phyloP scores from a whole-genome alignment of 2,329 filamentous ascomycete species.

The Microdochium trichocladiopsis region DNA sequence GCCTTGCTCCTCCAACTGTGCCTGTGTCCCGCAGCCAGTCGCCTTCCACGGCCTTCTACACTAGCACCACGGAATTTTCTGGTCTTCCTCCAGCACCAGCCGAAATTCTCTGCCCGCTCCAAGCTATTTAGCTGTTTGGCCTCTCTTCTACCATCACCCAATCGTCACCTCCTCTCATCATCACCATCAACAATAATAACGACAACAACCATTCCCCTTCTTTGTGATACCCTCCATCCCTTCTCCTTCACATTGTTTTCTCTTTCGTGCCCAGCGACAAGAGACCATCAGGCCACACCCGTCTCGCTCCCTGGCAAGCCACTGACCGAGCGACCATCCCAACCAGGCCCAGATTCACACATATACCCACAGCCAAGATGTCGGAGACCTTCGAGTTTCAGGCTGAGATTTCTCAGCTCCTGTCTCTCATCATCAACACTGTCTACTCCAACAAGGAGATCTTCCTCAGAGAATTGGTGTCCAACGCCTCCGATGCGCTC shows the following conservation, averaged over 20 bases:
- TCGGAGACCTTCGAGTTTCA: conserved; percentile 99
- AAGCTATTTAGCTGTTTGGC: not conserved
- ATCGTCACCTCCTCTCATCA: not conserved
- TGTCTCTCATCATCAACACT: conserved; percentile 99
- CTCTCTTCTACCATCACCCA: not conserved
- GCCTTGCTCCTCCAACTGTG: not conserved
- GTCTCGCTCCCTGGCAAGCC: too few species aligned
- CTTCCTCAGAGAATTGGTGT: conserved; percentile 96
- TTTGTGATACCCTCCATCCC: not conserved
- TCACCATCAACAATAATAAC: too few species aligned
- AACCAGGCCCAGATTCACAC: not conserved
- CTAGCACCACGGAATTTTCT: not conserved
- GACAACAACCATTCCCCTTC: not conserved
- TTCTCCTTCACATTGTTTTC: not conserved
- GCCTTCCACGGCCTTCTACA: not conserved
- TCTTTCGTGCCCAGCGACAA: too few species aligned
- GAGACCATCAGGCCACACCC: too few species aligned
- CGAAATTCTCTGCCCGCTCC: not conserved
- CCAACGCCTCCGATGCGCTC: conserved; percentile 96
- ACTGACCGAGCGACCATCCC: not conserved
- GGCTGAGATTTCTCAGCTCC: conserved; percentile 99
- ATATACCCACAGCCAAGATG: conserved; percentile 54
- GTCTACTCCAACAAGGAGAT: conserved; percentile 99
- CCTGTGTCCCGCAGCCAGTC: not conserved
- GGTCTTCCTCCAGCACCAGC: not conserved